Base-by-base conservation (phyloP, 768 basidiomycete species). In the Boletus sp. region DNA sequence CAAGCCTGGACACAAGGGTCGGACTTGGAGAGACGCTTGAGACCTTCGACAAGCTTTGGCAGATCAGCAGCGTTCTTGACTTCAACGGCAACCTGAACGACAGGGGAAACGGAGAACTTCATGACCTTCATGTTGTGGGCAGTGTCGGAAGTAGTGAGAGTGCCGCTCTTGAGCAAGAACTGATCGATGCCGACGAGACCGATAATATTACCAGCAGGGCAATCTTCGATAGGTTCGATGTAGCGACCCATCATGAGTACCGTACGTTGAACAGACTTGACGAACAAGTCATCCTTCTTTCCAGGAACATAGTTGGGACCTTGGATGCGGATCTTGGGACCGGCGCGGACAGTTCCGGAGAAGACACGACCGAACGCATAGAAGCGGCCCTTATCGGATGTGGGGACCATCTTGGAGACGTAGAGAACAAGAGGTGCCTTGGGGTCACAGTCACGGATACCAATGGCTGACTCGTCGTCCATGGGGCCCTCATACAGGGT, bases 81-180 rank as follows among this genome's bases (percentile, higher is more conserved):
- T 77, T 99, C 97, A 67, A 99, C 97, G 63, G 97, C 93, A 70
- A 98, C 94, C 74, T 87, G 97, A 45, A 99, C 97, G 81, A 99
- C 97, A 65, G 97, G 97, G 32, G 97, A 98, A 55, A 99, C 97
- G 75, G 95, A 98, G 85, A 98, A 98, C 80, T 90, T 93, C 97
- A 99, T 99, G 76, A 99, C 94, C 80, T 81, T 93, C 94, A 99
- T 97, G 83, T 99, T 99, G 83, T 99, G 97, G 50, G 97, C 97
- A 52, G 94, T 97, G 79, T 98, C 97, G 48, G 94, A 94, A 58
- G 92, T 86, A 58, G 97, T 99, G 71, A 99, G 85, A 60, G 97
- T 99, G 74, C 97, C 97, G 65, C 86, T 94, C 87, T 99, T 99
- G 75, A 99, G 89, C 80, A 99, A 78, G 92, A 98, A 99, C 79